Conservation (phyloP, 106 monocot genomes). For the Posidonia australis region DNA sequence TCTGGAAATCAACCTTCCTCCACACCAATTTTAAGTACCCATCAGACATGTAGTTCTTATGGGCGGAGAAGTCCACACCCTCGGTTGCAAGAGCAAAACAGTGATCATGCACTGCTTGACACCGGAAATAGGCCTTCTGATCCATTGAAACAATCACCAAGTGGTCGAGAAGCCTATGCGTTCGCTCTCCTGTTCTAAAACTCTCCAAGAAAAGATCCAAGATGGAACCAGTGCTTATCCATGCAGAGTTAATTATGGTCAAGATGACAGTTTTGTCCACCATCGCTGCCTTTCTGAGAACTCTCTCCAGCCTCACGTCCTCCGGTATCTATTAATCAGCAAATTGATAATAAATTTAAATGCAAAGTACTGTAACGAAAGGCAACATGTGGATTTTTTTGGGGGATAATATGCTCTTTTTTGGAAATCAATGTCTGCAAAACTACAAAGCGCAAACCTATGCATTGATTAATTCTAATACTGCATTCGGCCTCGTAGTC, state of each 20-base stretch:
- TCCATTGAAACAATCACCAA: conserved; percentile 28
- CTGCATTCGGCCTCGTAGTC: no score
- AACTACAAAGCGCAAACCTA: no score
- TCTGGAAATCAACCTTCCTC: conserved; percentile 27
- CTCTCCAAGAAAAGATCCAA: conserved; percentile 34
- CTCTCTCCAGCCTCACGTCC: conserved; percentile 2
- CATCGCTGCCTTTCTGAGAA: conserved; percentile 19
- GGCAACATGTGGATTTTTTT: no score
- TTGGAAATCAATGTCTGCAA: no score
- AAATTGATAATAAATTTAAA: no score
- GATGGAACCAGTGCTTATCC: conserved; percentile 16
- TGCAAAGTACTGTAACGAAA: no score
- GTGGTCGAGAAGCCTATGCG: conserved; percentile 17
- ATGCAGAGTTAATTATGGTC: conserved; percentile 31
- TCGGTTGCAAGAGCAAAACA: conserved; percentile 27
- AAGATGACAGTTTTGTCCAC: conserved; percentile 31
- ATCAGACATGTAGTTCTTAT: conserved; percentile 26
- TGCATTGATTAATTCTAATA: no score
- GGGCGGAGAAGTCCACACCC: conserved; percentile 28
- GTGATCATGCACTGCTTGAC: conserved; percentile 12
- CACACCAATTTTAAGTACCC: conserved; percentile 40
- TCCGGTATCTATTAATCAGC: neutral
- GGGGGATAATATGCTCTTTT: no score
- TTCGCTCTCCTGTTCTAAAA: conserved; percentile 21
- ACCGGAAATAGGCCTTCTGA: conserved; percentile 12